Percentiles rank a stretch among this genome's conserved stretches.
Conservation (phyloP, 1,284 basidiomycete species). For the Ceratobasidium sp. region DNA sequence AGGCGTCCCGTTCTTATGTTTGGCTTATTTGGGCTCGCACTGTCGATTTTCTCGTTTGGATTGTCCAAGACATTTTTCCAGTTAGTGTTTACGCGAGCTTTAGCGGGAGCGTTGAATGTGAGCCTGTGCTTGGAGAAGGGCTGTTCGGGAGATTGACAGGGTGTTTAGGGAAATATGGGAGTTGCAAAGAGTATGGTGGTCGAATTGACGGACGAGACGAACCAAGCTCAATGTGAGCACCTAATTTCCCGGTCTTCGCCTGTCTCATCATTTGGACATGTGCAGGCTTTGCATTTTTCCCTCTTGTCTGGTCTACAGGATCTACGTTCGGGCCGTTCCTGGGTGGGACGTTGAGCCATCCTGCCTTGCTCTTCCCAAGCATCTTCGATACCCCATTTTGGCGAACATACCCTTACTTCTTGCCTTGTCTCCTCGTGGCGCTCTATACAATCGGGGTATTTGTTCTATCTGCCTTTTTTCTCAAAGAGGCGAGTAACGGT, state of each 20-base stretch:
- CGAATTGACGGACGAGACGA: conserved; percentile 50
- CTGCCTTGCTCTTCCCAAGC: conserved; percentile 43
- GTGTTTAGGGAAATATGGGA: conserved; percentile 50
- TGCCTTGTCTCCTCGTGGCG: conserved; percentile 45
- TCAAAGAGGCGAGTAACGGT: conserved; percentile 28
- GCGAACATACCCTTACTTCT: conserved; percentile 50
- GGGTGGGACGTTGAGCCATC: conserved; percentile 48
- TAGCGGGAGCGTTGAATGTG: conserved; percentile 51
- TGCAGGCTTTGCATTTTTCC: conserved; percentile 47
- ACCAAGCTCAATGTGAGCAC: conserved; percentile 50
- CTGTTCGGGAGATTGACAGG: not conserved
- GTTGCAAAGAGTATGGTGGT: conserved; percentile 52
- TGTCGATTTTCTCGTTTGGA: conserved; percentile 51
- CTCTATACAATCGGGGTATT: conserved; percentile 11
- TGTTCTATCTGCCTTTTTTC: conserved; percentile 12
- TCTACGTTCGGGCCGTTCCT: conserved; percentile 47
- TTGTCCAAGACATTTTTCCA: conserved; percentile 49
- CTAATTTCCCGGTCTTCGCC: conserved; percentile 45
- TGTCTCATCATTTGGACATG: conserved; percentile 13
- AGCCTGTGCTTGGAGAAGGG: not conserved
- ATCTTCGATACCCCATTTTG: conserved; percentile 48
- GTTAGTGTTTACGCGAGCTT: conserved; percentile 50
- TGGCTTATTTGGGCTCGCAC: conserved; percentile 50
- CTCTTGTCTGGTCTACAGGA: conserved; percentile 47
- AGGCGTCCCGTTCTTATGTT: conserved; percentile 52